Evolutionary conservation across 768 basidiomycete species (phyloP), one percentile per base, ranked within the genome.

Genomic region (Suillus luteus): DNA sequence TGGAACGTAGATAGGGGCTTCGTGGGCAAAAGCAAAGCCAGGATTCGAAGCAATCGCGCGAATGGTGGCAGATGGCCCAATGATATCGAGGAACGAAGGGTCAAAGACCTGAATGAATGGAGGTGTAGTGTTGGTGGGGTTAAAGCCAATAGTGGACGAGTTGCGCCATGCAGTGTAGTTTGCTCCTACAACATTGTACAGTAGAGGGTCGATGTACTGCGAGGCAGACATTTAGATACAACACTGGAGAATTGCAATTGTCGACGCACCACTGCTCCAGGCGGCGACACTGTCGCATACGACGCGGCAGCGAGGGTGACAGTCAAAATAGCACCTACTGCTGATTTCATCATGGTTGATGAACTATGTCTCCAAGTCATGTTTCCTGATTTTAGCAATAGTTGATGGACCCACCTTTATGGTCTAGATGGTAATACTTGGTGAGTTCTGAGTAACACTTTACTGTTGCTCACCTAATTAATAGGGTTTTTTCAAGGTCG

Each of bases 1-100:
- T 5, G 84, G 73, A 46, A 83, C 77, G 74, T 85, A 90, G 1
- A 91, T 77, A 0, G 88, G 88, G 9, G 88, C 90, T 74, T 91
- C 90, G 70, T 92, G 90, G 15, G 89, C 89, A 64, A 90, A 86
- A 12, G 86, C 85, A 72, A 87, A 87, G 6, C 79, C 82, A 9
- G 81, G 78, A 65, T 86, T 86, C 12, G 82, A 81, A 2, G 88
- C 86, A 55, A 93, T 82, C 61, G 84, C 70, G 10, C 82, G 79
- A 60, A 92, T 79, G 1, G 81, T 81, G 4, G 90, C 83, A 31
- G 76, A 77, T 8, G 74, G 67, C 1, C 89, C 90, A 1, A 91
- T 80, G 63, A 91, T 78, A 17, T 70, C 65, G 57, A 87, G 77
- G 74, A 91, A 91, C 22, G 72, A 71, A 1, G 73, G 71, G 69